Base-by-base conservation (phyloP, 768 basidiomycete genomes). In the Paxillus ammoniavirescens region DNA sequence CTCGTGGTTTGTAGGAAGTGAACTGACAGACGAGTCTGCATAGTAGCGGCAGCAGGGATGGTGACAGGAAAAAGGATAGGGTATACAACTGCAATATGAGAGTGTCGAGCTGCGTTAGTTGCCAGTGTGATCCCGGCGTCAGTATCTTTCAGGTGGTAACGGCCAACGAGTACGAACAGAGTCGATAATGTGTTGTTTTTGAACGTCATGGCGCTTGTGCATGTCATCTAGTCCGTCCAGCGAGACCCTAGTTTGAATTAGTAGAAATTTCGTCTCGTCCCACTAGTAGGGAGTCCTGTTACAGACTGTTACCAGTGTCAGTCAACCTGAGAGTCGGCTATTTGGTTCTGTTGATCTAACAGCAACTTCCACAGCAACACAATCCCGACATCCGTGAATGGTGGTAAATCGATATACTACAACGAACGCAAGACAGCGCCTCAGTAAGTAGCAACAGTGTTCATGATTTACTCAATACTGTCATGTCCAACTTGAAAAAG, bases 21-120 rank as follows among this genome's bases (percentile, higher is more conserved):
- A 83, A 79, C 66, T 91, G 89, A 38, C 78, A 76, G 38, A 80
- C 59, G 45, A 84, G 60, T 37, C 89, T 80, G 8, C 61, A 71
- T 8, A 70, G 49, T 14, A 70, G 43, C 41, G 69, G 70, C 28
- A 72, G 42, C 53, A 90, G 62, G 31, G 84, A 78, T 8, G 90
- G 89, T 4, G 88, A 84, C 31, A 87, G 76, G 70, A 91, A 81
- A 77, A 89, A 91, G 41, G 89, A 91, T 53, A 91, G 66, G 47
- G 82, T 78, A 68, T 87, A 82, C 57, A 92, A 72, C 65, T 90
- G 86, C 72, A 86, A 86, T 55, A 88, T 74, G 31, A 90, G 71
- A 54, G 77, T 70, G 68, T 91, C 85, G 66, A 91, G 78, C 90
- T 91, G 62, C 9, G 44, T 43, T 35, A 33, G 52, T 55, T 46